Conservation (phyloP, 1,139 yeast species). For the Komagataea norvegica region DNA sequence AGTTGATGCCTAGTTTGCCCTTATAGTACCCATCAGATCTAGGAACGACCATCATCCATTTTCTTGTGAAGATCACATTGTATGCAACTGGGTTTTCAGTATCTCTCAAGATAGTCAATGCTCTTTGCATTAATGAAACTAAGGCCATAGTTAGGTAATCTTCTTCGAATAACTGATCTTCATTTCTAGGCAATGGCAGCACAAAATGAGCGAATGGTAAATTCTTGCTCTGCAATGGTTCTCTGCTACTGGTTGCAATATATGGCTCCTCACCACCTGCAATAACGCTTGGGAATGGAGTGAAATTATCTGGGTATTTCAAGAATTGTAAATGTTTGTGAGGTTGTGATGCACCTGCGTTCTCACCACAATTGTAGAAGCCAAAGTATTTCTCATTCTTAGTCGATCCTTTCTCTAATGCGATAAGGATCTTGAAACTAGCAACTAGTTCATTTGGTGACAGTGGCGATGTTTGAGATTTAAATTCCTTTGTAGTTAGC, state of each 20-base stretch:
- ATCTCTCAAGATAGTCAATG: slow-evolving; percentile 60
- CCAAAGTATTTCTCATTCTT: slow-evolving; percentile 52
- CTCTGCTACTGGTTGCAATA: slow-evolving; percentile 47
- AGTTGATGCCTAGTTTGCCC: slow-evolving; percentile 58
- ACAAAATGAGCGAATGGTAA: slow-evolving; percentile 83
- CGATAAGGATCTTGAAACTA: slow-evolving; percentile 47
- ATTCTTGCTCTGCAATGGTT: slow-evolving; percentile 56
- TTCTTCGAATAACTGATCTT: slow-evolving; percentile 42
- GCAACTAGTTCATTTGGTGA: slow-evolving; percentile 62
- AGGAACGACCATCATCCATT: slow-evolving; percentile 86
- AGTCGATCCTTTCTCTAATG: slow-evolving; percentile 33
- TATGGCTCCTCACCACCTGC: slow-evolving; percentile 44
- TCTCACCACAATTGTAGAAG: slow-evolving; percentile 82
- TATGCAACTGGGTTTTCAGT: slow-evolving; percentile 53
- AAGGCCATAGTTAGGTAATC: slow-evolving; percentile 60
- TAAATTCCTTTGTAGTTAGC: slow-evolving; percentile 68
- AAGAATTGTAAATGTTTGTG: slow-evolving; percentile 90
- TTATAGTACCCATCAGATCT: slow-evolving; percentile 43
- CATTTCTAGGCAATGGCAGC: slow-evolving; percentile 53
- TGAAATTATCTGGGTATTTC: slow-evolving; percentile 57
- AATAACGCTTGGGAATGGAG: slow-evolving; percentile 56
- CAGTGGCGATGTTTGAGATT: slow-evolving; percentile 68
- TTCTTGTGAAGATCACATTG: slow-evolving; percentile 74
- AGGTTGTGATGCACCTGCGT: slow-evolving; percentile 89
- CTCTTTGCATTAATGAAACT: slow-evolving; percentile 65